Percentiles rank a stretch among this genome's conserved stretches.
Evolutionary conservation across 257 asterid species (phyloP).

Genomic region (Solanum sitiens): DNA sequence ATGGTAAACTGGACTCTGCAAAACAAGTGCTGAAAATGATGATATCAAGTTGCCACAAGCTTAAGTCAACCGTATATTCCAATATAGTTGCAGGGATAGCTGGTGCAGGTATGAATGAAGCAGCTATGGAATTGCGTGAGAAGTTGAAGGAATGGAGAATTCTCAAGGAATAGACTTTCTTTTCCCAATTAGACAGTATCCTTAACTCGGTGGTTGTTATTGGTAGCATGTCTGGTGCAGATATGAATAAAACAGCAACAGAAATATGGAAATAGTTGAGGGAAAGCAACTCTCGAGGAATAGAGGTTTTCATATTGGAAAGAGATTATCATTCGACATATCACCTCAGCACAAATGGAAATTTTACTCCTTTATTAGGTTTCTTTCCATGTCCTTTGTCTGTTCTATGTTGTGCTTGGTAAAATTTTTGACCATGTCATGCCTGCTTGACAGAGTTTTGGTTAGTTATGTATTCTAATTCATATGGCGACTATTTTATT

Average conservation of each 20-base stretch:
- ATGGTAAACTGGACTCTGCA: conserved; percentile 48
- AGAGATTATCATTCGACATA: background rate
- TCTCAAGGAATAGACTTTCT: conserved; percentile 10
- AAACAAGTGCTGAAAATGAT: conserved; percentile 43
- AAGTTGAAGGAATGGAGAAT: conserved; percentile 41
- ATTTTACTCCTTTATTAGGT: background rate
- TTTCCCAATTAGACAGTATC: background rate
- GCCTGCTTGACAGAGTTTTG: background rate
- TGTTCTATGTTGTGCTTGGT: background rate
- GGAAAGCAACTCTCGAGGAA: conserved; percentile 22
- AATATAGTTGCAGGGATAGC: conserved; percentile 41
- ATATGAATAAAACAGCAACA: conserved; percentile 50
- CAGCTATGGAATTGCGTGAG: conserved; percentile 43
- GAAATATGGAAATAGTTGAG: conserved; percentile 37
- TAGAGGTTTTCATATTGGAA: conserved; percentile 4
- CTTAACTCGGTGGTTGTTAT: conserved; percentile 9
- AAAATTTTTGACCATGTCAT: background rate
- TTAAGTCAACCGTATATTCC: conserved; percentile 23
- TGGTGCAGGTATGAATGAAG: conserved; percentile 58
- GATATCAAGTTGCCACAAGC: conserved; percentile 25
- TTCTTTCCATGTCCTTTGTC: background rate
- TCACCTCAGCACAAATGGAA: background rate
- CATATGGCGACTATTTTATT: background rate
- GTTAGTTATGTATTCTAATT: background rate
- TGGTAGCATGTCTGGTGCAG: conserved; percentile 44